phyloP scores from a whole-genome alignment of 1,284 basidiomycete genomes.

The Rhizoctonia solani region DNA sequence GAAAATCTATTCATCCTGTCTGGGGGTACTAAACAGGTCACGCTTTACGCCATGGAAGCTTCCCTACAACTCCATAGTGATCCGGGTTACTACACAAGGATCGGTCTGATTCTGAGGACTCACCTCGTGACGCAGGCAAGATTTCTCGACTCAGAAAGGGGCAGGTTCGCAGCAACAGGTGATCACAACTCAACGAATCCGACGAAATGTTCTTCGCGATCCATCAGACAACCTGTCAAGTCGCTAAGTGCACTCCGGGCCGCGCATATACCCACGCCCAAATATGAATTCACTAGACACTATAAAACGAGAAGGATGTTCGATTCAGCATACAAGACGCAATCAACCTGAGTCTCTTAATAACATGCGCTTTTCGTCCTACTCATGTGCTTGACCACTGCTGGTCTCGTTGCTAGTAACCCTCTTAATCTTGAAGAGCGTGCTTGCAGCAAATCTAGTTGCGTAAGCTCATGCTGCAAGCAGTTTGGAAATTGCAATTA shows the following conservation, averaged over 20 bases:
- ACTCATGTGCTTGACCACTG: background rate
- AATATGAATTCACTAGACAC: background rate
- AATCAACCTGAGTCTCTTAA: background rate
- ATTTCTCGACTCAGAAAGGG: no score
- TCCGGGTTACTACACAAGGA: no score
- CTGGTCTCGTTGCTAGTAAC: background rate
- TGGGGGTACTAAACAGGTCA: no score
- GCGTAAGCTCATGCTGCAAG: constrained; percentile 6
- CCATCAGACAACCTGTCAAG: background rate
- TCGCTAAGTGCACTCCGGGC: background rate
- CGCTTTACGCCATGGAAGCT: no score
- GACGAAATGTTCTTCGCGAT: background rate
- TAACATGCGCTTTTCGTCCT: background rate
- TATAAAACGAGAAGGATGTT: background rate
- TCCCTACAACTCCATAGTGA: no score
- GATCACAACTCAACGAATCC: background rate
- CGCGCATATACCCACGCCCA: background rate
- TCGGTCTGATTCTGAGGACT: no score
- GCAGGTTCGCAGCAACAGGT: no score
- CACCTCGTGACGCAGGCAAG: no score
- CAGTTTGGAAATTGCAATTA: constrained; percentile 4
- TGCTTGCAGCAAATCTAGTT: background rate
- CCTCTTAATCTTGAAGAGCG: background rate
- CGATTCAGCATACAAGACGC: background rate
- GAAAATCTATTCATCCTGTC: no score